Percentiles rank a stretch among this genome's conserved stretches.
Evolutionary conservation across 2,329 filamentous ascomycete genomes (phyloP).

Genomic region (Sclerotinia borealis): DNA sequence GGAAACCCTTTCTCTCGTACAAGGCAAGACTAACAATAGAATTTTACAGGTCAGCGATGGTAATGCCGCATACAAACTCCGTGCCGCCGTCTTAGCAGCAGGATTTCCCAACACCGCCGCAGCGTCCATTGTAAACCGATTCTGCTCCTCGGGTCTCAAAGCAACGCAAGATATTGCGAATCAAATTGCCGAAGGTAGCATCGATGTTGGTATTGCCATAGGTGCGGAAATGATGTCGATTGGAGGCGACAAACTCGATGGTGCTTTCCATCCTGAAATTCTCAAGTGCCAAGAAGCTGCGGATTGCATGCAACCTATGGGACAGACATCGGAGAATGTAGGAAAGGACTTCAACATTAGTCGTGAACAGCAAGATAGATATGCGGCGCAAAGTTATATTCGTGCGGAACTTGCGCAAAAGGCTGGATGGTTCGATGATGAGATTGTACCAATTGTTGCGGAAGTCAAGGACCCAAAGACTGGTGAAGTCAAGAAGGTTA

Average conservation of each 20-base stretch:
- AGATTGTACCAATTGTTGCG: slow-evolving; percentile 84
- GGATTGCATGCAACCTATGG: slow-evolving; percentile 95
- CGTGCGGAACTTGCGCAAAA: slow-evolving; percentile 87
- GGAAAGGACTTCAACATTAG: slow-evolving; percentile 81
- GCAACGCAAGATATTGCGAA: slow-evolving; percentile 92
- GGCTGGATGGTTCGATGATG: slow-evolving; percentile 84
- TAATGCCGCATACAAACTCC: slow-evolving; percentile 85
- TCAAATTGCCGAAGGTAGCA: slow-evolving; percentile 71
- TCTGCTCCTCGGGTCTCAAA: slow-evolving; percentile 96
- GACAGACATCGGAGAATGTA: slow-evolving; percentile 96
- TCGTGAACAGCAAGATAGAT: slow-evolving; percentile 76
- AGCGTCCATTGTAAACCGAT: slow-evolving; percentile 81
- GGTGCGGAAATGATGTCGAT: slow-evolving; percentile 85
- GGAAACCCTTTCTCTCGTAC: slow-evolving; percentile 25
- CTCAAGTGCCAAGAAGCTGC: slow-evolving; percentile 66
- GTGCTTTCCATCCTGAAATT: slow-evolving; percentile 73
- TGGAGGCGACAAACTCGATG: slow-evolving; percentile 62
- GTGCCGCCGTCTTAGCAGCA: slow-evolving; percentile 81
- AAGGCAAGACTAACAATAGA: neutral
- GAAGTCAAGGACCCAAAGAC: slow-evolving; percentile 78
- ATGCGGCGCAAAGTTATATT: slow-evolving; percentile 79
- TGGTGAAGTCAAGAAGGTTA: slow-evolving; percentile 71
- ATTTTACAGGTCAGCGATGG: slow-evolving; percentile 63
- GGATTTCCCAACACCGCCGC: slow-evolving; percentile 88
- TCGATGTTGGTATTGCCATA: slow-evolving; percentile 80